Base-by-base conservation (phyloP, 2,329 filamentous ascomycete genomes). In the Sclerotinia minor region DNA sequence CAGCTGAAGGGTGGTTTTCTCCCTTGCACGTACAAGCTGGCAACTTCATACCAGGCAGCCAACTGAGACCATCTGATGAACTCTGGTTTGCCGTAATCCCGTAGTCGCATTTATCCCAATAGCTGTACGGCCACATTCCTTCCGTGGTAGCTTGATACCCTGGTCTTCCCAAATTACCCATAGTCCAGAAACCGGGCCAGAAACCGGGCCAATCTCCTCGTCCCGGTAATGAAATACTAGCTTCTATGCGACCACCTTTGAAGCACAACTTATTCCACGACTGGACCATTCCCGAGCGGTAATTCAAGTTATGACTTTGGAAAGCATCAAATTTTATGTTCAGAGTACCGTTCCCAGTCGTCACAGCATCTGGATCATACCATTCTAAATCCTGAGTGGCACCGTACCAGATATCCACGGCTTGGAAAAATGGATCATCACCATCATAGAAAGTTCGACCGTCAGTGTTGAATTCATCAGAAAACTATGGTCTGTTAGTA, bases 101-200 rank as follows among this genome's bases (percentile, higher is more conserved):
- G 32, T 83, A 82, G 76, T 92, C 89, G 73, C 89, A 92, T 54
- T 83, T 78, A 72, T 91, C 83, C 71, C 87, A 82, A 75, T 92
- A 92, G 72, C 86, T 90, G 79, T 91, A 92, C 0, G 89, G 89
- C 89, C 89, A 92, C 77, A 90, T 81, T 5, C 89, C 89, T 70
- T 92, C 89, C 0, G 88, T 91, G 1, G 88, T 90, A 13, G 87
- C 85, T 44, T 86, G 83, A 77, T 90, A 90, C 17, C 89, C 89
- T 35, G 89, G 87, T 71, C 89, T 83, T 49, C 86, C 89, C 29
- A 92, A 81, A 74, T 92, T 92, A 5, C 89, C 89, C 87, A 92
- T 90, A 0, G 88, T 83, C 89, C 89, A 92, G 77, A 91, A 89
- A 77, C 89, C 89, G 53, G 89, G 89, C 89, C 89, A 92, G 78